Percentiles rank a stretch among this genome's conserved stretches.
phyloP scores from a whole-genome alignment of 495 filamentous ascomycete species.

The Margaritispora aquatica region DNA sequence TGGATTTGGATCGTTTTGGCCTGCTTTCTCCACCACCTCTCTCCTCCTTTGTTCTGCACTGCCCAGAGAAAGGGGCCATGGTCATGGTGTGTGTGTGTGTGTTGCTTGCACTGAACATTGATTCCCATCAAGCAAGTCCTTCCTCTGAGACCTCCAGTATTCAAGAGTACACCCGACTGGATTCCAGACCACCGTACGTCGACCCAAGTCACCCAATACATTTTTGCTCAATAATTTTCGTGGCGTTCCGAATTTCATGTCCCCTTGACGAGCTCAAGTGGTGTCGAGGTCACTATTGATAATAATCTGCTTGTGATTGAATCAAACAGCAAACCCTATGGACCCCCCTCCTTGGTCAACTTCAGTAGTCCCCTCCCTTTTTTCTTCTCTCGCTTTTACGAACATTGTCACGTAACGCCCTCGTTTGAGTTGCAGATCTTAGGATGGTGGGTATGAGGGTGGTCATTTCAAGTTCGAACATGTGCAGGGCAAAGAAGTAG shows the following conservation, averaged over 20 bases:
- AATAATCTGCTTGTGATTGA: constrained; percentile 21
- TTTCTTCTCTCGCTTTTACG: too few species aligned
- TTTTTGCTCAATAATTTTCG: constrained; percentile 18
- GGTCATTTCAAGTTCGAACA: too few species aligned
- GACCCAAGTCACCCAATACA: constrained; percentile 17
- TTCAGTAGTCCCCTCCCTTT: constrained; percentile 24
- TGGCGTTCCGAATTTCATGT: constrained; percentile 15
- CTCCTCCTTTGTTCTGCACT: constrained; percentile 17
- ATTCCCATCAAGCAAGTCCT: constrained; percentile 15
- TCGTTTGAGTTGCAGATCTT: too few species aligned
- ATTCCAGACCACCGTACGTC: constrained; percentile 12
- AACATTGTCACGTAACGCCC: too few species aligned
- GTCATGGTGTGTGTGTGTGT: too few species aligned
- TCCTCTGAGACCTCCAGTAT: constrained; percentile 12
- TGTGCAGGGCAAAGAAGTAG: too few species aligned
- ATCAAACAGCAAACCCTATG: constrained; percentile 17
- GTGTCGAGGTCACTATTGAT: constrained; percentile 19
- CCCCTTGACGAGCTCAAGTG: constrained; percentile 12
- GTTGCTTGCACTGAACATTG: constrained; percentile 14
- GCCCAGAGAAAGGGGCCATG: constrained; percentile 17
- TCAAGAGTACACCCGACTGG: constrained; percentile 16
- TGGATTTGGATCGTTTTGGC: constrained; percentile 20
- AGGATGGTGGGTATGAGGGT: too few species aligned
- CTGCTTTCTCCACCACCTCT: constrained; percentile 16
- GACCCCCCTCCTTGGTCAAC: constrained; percentile 23